Conservation (phyloP, 139 green algal genomes). For the Zygnema circumcarinatum region DNA sequence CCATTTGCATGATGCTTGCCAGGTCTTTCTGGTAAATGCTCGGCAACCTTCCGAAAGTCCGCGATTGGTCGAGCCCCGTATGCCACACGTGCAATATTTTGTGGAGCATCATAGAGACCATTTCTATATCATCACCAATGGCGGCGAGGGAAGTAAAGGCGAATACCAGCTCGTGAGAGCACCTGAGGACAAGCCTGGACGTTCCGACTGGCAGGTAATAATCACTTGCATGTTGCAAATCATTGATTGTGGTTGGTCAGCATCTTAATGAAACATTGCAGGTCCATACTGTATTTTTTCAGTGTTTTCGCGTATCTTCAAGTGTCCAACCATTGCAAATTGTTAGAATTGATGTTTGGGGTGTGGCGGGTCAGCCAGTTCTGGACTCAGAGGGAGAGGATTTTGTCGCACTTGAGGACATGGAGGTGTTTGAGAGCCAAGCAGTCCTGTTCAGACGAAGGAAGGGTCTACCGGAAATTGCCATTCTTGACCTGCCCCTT, state of each 20-base stretch:
- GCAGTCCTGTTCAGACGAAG: conserved; percentile 13
- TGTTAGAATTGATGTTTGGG: no score
- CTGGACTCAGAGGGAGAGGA: conserved; percentile 28
- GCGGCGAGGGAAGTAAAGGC: not conserved
- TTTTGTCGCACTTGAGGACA: conserved; percentile 41
- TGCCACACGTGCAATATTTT: conserved; percentile 41
- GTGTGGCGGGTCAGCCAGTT: not conserved
- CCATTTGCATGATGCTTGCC: no score
- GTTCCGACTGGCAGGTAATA: not conserved
- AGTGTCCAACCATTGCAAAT: no score
- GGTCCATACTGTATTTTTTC: no score
- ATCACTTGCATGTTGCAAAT: conserved; percentile 24
- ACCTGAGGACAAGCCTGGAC: not conserved
- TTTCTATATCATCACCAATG: conserved; percentile 56
- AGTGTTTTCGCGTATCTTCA: no score
- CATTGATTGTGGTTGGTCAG: conserved; percentile 11
- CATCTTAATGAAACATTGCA: no score
- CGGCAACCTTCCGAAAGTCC: not conserved
- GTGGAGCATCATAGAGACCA: conserved; percentile 43
- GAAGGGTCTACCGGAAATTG: conserved; percentile 25
- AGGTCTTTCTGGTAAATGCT: conserved; percentile 20
- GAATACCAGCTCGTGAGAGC: not conserved
- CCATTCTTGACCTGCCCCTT: conserved; percentile 1
- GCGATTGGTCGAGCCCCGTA: not conserved
- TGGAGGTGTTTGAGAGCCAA: conserved; percentile 45